Evolutionary conservation across 495 filamentous ascomycete genomes (phyloP), one percentile per base, ranked within the genome.

Genomic region (Tetracladium setigerum): DNA sequence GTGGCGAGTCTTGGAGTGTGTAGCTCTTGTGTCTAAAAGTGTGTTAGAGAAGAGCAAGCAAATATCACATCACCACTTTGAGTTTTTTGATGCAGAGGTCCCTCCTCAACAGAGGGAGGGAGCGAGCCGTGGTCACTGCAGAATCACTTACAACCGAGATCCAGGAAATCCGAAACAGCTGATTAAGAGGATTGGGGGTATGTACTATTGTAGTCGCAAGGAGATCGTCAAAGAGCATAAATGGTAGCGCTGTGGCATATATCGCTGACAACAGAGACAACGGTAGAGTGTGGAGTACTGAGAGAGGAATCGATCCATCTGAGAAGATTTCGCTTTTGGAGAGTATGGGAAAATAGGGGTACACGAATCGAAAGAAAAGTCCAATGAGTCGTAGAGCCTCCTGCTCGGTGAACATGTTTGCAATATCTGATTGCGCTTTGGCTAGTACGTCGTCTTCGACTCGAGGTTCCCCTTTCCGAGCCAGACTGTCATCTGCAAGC

Each of bases 291-390:
- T 55, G 44, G 2, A 58, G 40, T n/a, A 54, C 44, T 13, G 37
- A 36, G 14, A 44, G 50, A 16, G 47, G 50, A 27, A 56, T 30
- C 11, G 38, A 13, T 14, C 53, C 53, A 30, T 38, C 38, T 3
- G 36, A 27, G 22, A 50, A 56, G 2, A 54, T 35, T 36, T 60
- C 53, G 41, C 31, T 39, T 51, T 50, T 53, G 17, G 42, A 56
- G 9, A 60, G 32, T 32, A 60, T 60, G 38, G 57, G 57, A 49
- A 60, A 60, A 36, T 60, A 60, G 14, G 57, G 57, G 39, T 60
- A 51, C 47, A 60, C 53, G 47, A 56, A 60, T 42, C 47, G 53
- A 40, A 60, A 56, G 47, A 54, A 60, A 6, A 60, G 49, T 5
- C 47, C 47, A 36, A 60, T 49, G 12, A 60, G 35, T 41, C 57